Evolutionary conservation across 495 filamentous ascomycete species (phyloP).

Genomic region (Penicillium nucicola): DNA sequence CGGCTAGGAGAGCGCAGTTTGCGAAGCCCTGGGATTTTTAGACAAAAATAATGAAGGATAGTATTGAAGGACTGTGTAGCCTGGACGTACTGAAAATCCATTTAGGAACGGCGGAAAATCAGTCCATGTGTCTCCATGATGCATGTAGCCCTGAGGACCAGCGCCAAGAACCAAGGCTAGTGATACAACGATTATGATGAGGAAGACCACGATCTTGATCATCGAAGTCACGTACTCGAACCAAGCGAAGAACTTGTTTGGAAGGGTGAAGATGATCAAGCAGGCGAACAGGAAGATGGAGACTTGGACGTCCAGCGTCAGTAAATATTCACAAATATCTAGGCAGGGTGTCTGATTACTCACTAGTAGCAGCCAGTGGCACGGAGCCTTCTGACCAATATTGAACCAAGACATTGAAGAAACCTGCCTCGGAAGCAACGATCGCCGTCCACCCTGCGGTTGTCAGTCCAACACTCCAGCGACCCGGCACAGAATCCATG

Average conservation of each 20-base stretch:
- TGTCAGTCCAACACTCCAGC: slow-evolving; percentile 20
- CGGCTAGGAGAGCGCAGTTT: slow-evolving; percentile 27
- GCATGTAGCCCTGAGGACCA: slow-evolving; percentile 22
- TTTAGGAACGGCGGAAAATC: slow-evolving; percentile 20
- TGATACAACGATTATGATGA: slow-evolving; percentile 26
- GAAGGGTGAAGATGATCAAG: slow-evolving; percentile 20
- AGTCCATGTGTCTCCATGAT: slow-evolving; percentile 27
- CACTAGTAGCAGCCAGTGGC: slow-evolving; percentile 18
- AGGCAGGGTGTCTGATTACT: slow-evolving; percentile 7
- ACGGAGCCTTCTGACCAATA: slow-evolving; percentile 25
- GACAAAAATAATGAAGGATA: slow-evolving; percentile 5
- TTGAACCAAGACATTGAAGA: slow-evolving; percentile 26
- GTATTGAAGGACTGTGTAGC: too few species aligned
- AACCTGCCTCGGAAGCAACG: slow-evolving; percentile 25
- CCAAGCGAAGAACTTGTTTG: slow-evolving; percentile 26
- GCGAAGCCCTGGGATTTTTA: slow-evolving; percentile 24
- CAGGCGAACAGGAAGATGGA: slow-evolving; percentile 25
- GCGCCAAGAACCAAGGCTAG: slow-evolving; percentile 28
- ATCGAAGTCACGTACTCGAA: slow-evolving; percentile 29
- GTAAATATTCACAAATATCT: slow-evolving; percentile 1
- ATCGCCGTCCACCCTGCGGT: slow-evolving; percentile 27
- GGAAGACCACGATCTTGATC: slow-evolving; percentile 28
- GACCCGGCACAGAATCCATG: slow-evolving; percentile 13
- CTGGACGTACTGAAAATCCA: slow-evolving; percentile 28
- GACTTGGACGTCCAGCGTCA: slow-evolving; percentile 7